Conservation (phyloP, 2,329 filamentous ascomycete genomes). For the Pestalotiopsis sp. region DNA sequence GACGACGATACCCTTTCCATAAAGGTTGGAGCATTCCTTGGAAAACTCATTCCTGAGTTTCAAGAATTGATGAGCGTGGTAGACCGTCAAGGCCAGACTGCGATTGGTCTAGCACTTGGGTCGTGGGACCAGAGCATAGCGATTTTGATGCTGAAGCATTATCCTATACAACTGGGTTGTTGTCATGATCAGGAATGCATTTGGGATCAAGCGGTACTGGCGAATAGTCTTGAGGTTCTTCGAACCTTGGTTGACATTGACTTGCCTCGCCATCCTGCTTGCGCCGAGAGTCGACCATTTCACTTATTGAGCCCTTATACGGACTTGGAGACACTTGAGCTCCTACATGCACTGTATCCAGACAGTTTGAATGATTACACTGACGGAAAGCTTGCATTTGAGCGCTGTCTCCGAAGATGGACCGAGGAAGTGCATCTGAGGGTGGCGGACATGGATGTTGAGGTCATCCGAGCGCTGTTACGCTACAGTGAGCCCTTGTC, state of each 20-base stretch:
- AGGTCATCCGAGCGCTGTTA: not conserved
- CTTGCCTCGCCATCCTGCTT: not conserved
- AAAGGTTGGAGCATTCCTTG: not conserved
- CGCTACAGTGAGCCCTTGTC: not conserved
- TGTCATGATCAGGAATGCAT: not conserved
- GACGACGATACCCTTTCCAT: too few relatives aligned
- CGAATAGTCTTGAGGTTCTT: not conserved
- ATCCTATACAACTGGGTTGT: not conserved
- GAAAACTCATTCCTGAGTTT: not conserved
- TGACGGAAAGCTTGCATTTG: not conserved
- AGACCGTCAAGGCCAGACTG: not conserved
- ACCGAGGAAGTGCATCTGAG: not conserved
- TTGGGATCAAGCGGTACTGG: not conserved
- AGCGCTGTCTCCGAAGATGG: not conserved
- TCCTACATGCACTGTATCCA: not conserved
- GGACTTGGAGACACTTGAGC: not conserved
- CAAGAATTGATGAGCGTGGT: not conserved
- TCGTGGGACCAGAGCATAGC: not conserved
- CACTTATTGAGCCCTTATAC: not conserved
- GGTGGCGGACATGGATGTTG: not conserved
- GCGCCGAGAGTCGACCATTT: not conserved
- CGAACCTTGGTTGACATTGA: not conserved
- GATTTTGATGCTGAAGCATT: not conserved
- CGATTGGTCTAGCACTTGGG: not conserved
- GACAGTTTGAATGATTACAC: not conserved